Evolutionary conservation across 2,329 filamentous ascomycete species (phyloP).

Genomic region (Penicillium olsonii): DNA sequence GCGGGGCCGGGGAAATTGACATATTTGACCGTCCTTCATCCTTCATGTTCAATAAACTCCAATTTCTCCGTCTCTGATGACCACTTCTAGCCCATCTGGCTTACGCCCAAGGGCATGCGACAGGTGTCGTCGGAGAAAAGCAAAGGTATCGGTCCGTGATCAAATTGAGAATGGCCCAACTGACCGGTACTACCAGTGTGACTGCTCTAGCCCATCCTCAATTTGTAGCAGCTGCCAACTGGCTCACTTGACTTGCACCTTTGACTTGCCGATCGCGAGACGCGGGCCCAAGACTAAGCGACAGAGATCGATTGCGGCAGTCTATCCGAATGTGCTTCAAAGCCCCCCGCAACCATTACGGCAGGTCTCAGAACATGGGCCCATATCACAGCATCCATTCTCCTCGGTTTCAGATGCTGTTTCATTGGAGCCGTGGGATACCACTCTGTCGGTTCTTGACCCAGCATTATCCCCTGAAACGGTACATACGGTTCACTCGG

Average conservation of each 20-base stretch:
- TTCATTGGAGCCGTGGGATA: constrained; percentile 9
- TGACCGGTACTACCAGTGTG: constrained; percentile 13
- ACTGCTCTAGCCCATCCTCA: constrained; percentile 7
- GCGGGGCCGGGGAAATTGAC: constrained; percentile 4
- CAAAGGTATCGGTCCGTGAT: constrained; percentile 8
- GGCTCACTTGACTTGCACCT: constrained; percentile 37
- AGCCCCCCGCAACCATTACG: background rate
- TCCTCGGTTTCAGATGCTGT: background rate
- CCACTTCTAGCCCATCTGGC: background rate
- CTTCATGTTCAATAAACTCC: too few species aligned
- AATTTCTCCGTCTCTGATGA: constrained; percentile 13
- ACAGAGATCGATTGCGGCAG: constrained; percentile 1
- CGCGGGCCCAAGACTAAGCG: constrained; percentile 39
- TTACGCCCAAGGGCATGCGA: constrained; percentile 15
- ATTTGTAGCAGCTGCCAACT: constrained; percentile 31
- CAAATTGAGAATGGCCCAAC: background rate
- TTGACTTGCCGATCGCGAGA: constrained; percentile 41
- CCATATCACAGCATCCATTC: background rate
- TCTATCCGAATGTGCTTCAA: background rate
- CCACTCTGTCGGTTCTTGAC: constrained; percentile 5
- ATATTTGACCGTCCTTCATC: constrained; percentile 7
- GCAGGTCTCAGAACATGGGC: constrained; percentile 1
- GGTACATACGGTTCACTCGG: constrained; percentile 12
- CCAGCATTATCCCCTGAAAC: constrained; percentile 13
- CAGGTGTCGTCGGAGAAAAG: constrained; percentile 18